These are phyloP conservation scores for Chaetomium fimeti DNA, from an alignment of 495 filamentous ascomycete genomes.

Conservation along the genomic window DNA sequence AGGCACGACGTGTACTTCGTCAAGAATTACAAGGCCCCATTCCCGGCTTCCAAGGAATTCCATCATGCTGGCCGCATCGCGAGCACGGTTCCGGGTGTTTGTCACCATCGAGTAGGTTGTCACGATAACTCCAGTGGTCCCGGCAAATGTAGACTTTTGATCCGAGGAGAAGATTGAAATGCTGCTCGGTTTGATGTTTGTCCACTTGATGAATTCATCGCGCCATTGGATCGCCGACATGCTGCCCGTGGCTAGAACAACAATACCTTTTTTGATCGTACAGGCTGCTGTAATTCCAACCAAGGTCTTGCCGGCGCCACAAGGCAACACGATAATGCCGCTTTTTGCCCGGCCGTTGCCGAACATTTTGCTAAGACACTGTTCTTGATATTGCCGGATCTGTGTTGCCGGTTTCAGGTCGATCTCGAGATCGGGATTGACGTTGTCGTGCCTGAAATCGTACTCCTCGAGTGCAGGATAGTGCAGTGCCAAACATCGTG, in stretches of 20 bases:
- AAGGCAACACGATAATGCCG: conserved; percentile 96
- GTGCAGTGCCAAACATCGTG: conserved; percentile 80
- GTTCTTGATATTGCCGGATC: conserved; percentile 93
- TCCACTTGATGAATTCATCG: conserved; percentile 95
- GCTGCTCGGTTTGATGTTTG: conserved; percentile 89
- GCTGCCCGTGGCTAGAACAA: conserved; percentile 91
- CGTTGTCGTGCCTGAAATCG: conserved; percentile 87
- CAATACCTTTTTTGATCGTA: conserved; percentile 93
- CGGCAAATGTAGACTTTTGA: conserved; percentile 82
- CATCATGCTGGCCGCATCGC: conserved; percentile 97
- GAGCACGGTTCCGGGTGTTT: conserved; percentile 75
- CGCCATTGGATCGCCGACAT: conserved; percentile 99
- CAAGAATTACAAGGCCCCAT: conserved; percentile 97
- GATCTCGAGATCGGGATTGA: conserved; percentile 88
- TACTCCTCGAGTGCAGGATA: conserved; percentile 94
- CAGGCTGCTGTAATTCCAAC: conserved; percentile 98
- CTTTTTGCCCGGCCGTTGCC: conserved; percentile 95
- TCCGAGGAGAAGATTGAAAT: conserved; percentile 94
- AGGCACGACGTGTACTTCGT: conserved; percentile 98
- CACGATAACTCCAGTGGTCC: conserved; percentile 91
- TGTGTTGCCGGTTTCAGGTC: conserved; percentile 80
- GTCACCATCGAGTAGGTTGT: conserved; percentile 99
- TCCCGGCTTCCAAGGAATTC: conserved; percentile 84
- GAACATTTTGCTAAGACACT: conserved; percentile 98
- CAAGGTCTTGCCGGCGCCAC: conserved; percentile 94